Percentiles rank a stretch among this genome's conserved stretches.
Evolutionary conservation across 176 grass and related monocot species (phyloP).

Genomic region (Chrysopogon serrulatus): DNA sequence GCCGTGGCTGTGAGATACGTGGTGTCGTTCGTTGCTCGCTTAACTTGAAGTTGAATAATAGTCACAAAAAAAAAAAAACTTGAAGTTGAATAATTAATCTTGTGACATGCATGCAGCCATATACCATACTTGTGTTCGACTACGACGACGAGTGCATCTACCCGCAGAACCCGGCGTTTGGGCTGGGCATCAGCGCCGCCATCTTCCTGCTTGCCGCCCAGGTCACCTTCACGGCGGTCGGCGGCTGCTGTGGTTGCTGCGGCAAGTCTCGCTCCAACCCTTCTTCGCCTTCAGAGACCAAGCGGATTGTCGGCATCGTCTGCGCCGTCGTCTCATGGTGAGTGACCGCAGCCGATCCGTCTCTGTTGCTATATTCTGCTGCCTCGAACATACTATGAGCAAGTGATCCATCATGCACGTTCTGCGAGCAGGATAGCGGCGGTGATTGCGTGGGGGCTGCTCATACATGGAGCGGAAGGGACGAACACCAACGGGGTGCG

Average conservation of each 20-base stretch:
- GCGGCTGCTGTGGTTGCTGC: conserved; percentile 40
- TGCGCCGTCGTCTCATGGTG: conserved; percentile 5
- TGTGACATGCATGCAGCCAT: background rate
- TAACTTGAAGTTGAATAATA: no score
- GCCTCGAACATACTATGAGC: no score
- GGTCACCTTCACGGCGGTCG: background rate
- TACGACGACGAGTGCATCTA: conserved; percentile 17
- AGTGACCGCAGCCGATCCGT: background rate
- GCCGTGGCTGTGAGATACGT: background rate
- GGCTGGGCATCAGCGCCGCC: conserved; percentile 8
- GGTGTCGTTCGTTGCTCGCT: no score
- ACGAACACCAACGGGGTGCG: conserved; percentile 14
- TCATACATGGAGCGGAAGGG: conserved; percentile 18
- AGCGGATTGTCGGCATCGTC: background rate
- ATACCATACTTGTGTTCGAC: background rate
- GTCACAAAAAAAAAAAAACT: no score
- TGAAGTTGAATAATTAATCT: background rate
- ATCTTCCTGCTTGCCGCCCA: conserved; percentile 30
- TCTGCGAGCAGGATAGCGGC: conserved; percentile 3
- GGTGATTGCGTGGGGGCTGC: conserved; percentile 2
- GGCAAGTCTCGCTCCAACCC: conserved; percentile 19
- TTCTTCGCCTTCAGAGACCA: conserved; percentile 17
- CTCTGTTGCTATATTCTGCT: no score
- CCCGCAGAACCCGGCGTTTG: background rate
- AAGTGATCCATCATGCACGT: background rate